Evolutionary conservation across 257 asterid genomes (phyloP).

Genomic region (Rehmannia glutinosa): DNA sequence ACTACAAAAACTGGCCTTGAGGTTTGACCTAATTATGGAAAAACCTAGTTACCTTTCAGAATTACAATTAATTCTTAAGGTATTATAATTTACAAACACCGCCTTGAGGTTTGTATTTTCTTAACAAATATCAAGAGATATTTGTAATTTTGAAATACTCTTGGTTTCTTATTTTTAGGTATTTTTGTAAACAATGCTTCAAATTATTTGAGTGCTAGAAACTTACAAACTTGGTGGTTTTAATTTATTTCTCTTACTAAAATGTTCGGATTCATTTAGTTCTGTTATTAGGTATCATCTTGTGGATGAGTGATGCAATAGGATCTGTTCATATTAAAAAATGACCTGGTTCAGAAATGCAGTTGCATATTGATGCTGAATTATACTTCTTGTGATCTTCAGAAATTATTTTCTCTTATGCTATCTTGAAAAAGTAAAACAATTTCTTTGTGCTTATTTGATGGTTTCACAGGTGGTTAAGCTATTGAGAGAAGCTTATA

Average conservation of each 20-base stretch:
- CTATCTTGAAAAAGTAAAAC: background rate
- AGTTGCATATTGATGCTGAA: constrained; percentile 77
- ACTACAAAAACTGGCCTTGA: too few species aligned
- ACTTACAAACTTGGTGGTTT: background rate
- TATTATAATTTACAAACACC: too few species aligned
- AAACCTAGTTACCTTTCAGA: too few species aligned
- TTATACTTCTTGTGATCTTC: constrained; percentile 28
- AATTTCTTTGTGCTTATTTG: background rate
- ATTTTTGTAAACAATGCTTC: background rate
- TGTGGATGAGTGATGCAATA: constrained; percentile 76
- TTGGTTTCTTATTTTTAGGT: too few species aligned
- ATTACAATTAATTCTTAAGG: too few species aligned
- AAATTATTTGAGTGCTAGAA: background rate
- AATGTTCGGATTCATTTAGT: background rate
- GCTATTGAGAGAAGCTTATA: constrained; percentile 69
- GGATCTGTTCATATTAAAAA: constrained; percentile 76
- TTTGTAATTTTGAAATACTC: too few species aligned
- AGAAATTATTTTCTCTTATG: background rate
- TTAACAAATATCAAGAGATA: too few species aligned
- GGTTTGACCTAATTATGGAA: too few species aligned
- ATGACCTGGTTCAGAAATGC: constrained; percentile 75
- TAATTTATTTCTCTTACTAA: background rate
- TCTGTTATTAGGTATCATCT: constrained; percentile 38
- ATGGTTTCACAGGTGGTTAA: constrained; percentile 50
- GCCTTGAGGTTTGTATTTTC: too few species aligned